Evolutionary conservation across 306 rosid genomes (phyloP), one percentile per base, ranked within the genome.

Genomic region (Vigna hirtella): DNA sequence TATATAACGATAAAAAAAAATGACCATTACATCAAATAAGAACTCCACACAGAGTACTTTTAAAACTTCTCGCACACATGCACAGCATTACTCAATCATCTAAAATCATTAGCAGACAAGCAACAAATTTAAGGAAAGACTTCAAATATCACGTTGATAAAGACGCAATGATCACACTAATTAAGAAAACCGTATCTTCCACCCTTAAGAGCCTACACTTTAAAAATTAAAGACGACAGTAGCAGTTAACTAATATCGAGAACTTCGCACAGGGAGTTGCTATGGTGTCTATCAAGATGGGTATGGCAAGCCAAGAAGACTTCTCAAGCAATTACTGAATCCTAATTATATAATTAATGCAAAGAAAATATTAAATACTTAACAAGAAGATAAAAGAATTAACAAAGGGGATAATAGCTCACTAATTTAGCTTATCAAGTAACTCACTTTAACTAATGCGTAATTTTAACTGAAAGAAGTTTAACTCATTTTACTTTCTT

Each of bases 1-100:
- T 36, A 36, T 36, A 36, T 36, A 7, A 43, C 45, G 68, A 17
- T 20, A 47, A 74, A 73, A 76, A 83, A 68, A 83, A 68, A 38
- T 47, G 66, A 58, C 42, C 67, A 50, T 17, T 22, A 22, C 76
- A 57, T 43, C 1, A 30, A 70, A 10, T 22, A 65, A 58, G 59
- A 72, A 59, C 74, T 50, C 9, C 56, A 50, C 48, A 0, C 20
- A 58, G 71, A 42, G n/a, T 34, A n/a, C 32, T 59, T 69, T 58
- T 9, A 55, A 69, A 55, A 59, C 50, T 52, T 28, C 43, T 28
- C 18, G 15, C 30, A 36, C 47, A 18, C 9, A 14, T 50, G 38
- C 52, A 72, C 70, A 76, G 74, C 77, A 18, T 51, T 63, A 61
- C 58, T 30, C 68, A 7, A 12, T 20, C 14, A 47, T 61, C 45